Base-by-base conservation (phyloP, 768 basidiomycete species). In the Chiua virens region DNA sequence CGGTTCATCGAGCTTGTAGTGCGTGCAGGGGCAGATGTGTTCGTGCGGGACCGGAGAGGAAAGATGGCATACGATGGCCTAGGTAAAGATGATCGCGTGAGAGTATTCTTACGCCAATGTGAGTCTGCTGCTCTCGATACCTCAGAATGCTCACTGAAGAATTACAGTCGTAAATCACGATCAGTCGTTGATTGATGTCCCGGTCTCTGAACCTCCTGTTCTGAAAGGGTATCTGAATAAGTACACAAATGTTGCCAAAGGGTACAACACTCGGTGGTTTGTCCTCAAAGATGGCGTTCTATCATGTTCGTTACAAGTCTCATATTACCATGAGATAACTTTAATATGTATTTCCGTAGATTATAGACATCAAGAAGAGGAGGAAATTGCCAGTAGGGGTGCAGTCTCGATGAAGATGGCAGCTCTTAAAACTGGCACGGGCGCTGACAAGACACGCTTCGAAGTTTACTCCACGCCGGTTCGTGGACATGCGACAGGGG, bases 221-320 rank as follows among this genome's bases (percentile, higher is more conserved):
- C 68, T 91, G 49, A 84, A 81, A 55, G 92, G 90, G 0, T 92
- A 92, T 62, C 73, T 92, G 18, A 92, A 89, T 68, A 98, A 98
- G 67, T 97, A 94, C 64, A 85, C 87, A 1, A 98, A 97, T 59
- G 89, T 97, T 35, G 91, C 92, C 0, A 86, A 83, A 58, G 94
- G 95, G 0, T 96, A 93, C 65, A 85, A 83, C 52, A 87, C 89
- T 0, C 77, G 94, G 1, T 97, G 93, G 92, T 96, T 98, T 62
- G 91, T 96, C 0, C 78, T 97, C 18, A 86, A 89, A 61, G 81
- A 87, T 47, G 94, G 92, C 0, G 75, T 89, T 22, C 67, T 95
- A n/a, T 91, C 89, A 17, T 93, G 91, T 90, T 64, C 22, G 88
- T n/a, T 79, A 32, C 50, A 10, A 39, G 23, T 18, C 13, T 27